Conservation (phyloP, 306 rosid species). For the Fagus sylvatica region DNA sequence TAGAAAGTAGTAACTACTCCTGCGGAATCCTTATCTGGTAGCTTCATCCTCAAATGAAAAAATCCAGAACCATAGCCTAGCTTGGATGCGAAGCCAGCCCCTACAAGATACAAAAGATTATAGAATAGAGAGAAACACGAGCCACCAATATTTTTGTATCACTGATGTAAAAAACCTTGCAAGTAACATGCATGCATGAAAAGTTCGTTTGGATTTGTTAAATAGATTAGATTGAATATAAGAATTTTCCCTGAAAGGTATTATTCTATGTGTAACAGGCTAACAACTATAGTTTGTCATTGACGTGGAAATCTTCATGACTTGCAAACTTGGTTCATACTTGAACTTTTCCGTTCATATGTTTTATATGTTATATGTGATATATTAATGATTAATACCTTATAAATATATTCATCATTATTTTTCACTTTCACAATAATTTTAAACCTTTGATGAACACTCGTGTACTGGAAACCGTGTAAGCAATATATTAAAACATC, state of each 20-base stretch:
- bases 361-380: neutral
- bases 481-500: neutral
- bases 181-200: too few relatives aligned
- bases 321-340: neutral
- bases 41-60: constrained; percentile 45
- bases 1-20: constrained; percentile 57
- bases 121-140: neutral
- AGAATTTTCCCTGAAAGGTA: neutral
- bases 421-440: neutral
- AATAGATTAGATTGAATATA: neutral
- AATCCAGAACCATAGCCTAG: constrained; percentile 50
- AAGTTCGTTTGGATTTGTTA: too few relatives aligned
- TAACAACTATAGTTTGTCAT: neutral
- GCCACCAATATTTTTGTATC: neutral
- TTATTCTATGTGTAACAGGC: neutral
- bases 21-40: constrained; percentile 48
- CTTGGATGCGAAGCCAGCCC: constrained; percentile 58
- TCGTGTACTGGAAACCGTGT: neutral
- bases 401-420: neutral
- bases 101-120: constrained; percentile 13
- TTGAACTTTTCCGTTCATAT: neutral
- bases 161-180: too few relatives aligned
- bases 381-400: neutral
- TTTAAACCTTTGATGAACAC: neutral
- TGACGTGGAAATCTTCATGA: neutral